phyloP scores from a whole-genome alignment of 78 protist species.

The Emiliania huxleyi region DNA sequence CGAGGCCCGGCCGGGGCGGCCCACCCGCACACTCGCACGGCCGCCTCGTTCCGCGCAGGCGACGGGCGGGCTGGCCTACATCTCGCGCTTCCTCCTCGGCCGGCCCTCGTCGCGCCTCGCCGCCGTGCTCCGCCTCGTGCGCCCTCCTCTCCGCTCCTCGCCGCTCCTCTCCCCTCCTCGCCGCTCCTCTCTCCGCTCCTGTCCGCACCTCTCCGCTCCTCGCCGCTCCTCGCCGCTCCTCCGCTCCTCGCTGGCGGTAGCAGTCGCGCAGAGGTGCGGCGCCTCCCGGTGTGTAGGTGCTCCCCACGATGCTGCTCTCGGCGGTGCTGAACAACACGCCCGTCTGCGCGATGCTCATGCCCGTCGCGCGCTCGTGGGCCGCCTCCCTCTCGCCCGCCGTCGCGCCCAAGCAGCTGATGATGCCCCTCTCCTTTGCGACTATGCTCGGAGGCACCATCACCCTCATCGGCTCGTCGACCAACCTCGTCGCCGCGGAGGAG shows the following conservation, averaged over 20 bases:
- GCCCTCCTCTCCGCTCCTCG: no score
- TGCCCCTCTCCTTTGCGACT: slow-evolving; percentile 29
- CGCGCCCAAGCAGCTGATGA: slow-evolving; percentile 1
- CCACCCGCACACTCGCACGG: no score
- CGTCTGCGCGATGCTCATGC: not conserved
- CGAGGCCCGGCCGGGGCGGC: no score
- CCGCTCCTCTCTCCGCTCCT: no score
- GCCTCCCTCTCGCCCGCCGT: not conserved
- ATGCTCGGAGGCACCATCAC: slow-evolving; percentile 43
- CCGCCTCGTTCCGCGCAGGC: no score
- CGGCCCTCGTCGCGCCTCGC: not conserved
- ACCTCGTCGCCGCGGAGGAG: not conserved
- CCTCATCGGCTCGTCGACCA: slow-evolving; percentile 38
- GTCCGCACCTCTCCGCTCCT: no score
- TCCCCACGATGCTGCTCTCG: not conserved
- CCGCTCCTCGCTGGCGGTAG: no score
- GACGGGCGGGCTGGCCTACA: not conserved
- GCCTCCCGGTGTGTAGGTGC: no score
- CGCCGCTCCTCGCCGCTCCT: no score
- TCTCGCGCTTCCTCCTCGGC: not conserved
- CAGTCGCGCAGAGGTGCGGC: no score
- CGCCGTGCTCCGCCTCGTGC: not conserved
- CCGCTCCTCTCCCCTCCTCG: no score
- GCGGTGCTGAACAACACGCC: slow-evolving; percentile 35
- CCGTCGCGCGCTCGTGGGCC: not conserved